Evolutionary conservation across 768 basidiomycete species (phyloP), one percentile per base, ranked within the genome.

Genomic region (Boletales sp.): DNA sequence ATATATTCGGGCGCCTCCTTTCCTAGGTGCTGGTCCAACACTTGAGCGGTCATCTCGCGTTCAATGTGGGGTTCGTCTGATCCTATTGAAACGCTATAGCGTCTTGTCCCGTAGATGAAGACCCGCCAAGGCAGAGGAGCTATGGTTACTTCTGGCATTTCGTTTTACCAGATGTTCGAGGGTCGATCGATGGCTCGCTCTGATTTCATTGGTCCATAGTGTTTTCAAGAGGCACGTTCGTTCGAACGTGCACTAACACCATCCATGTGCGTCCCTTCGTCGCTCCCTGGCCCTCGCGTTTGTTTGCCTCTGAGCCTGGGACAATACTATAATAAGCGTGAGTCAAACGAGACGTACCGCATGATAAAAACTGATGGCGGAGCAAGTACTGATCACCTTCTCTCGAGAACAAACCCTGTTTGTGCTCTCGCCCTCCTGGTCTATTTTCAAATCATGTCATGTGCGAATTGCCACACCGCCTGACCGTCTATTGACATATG

Each of bases 401-500:
- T 30, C 27, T 43, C 44, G 34, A 34, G 34, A 15, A 27, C 24
- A 27, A 27, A 27, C 24, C 24, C 24, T 7, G 21, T 21, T 21
- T 21, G 21, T 21, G 21, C 21, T 21, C 21, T 21, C 21, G 21
- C 21, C 21, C 21, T 31, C 27, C 36, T 12, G 4, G 18, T 39
- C 11, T 17, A 44, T 41, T 36, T 38, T 21, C 21, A 21, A 21
- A 21, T 21, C 18, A 17, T 38, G 8, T 0, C 37, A 38, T 38
- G 18, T 41, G 9, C 19, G 14, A 40, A 15, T 19, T 40, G 21
- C 17, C 31, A 12, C 29, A 43, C 13, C 34, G n/a, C 52, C 31
- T 50, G 48, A 43, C 13, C 51, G 21, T 19, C 21, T 43, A 39
- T 40, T 18, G 18, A 40, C 56, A 42, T 50, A 43, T 62, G 54